Conservation (phyloP, 305 asterid species). For the Fraxinus albicans region DNA sequence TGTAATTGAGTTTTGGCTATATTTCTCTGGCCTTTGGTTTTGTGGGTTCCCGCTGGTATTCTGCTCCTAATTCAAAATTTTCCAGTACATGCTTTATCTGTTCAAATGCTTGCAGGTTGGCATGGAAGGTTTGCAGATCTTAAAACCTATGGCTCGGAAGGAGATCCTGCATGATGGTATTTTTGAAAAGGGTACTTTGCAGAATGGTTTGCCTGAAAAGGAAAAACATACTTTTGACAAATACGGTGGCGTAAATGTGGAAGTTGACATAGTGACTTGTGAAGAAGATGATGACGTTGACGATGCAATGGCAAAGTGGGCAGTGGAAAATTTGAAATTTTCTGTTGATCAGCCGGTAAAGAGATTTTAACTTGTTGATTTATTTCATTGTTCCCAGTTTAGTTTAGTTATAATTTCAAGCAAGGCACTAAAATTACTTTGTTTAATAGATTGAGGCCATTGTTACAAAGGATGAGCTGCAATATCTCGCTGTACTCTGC, state of each 20-base stretch:
- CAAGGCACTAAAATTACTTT: constrained; percentile 5
- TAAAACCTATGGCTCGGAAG: constrained; percentile 63
- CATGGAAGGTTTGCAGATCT: constrained; percentile 79
- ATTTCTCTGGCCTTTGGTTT: background rate
- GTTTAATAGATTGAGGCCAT: constrained; percentile 78
- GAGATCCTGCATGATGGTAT: constrained; percentile 38
- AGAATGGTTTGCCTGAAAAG: constrained; percentile 46
- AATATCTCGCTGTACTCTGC: constrained; percentile 64
- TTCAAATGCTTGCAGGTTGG: constrained; percentile 65
- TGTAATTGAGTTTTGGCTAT: background rate
- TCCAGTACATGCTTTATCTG: constrained; percentile 8
- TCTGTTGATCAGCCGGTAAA: constrained; percentile 89
- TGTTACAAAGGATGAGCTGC: constrained; percentile 85
- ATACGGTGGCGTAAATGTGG: constrained; percentile 61
- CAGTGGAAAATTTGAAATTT: constrained; percentile 75
- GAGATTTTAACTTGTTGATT: constrained; percentile 10
- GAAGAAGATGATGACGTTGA: constrained; percentile 44
- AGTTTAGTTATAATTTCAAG: constrained; percentile 15
- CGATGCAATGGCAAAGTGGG: constrained; percentile 55
- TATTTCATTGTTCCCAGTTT: constrained; percentile 9
- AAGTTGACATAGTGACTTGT: constrained; percentile 66
- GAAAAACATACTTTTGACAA: constrained; percentile 45
- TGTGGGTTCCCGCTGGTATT: constrained; percentile 1
- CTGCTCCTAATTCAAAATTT: constrained; percentile 7
- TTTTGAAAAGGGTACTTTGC: constrained; percentile 35